Conservation (phyloP, 805 yeast species). For the Brettanomyces anomalus region DNA sequence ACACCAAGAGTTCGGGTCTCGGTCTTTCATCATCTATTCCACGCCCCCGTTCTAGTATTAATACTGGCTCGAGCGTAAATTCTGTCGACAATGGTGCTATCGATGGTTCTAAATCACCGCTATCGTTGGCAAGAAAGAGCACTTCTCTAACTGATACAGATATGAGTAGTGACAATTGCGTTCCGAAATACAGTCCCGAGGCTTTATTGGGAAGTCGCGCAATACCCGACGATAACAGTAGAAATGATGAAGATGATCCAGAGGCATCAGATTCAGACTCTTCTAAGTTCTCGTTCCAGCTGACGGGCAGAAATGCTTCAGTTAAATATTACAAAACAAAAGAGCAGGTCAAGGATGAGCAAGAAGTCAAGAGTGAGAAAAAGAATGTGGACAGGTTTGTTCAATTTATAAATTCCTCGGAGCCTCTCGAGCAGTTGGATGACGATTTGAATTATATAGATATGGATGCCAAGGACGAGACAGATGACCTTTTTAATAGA, state of each 20-base stretch:
- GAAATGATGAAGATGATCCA: constrained; percentile 3
- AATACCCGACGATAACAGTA: not conserved
- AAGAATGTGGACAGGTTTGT: constrained; percentile 12
- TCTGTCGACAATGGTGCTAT: too few relatives aligned
- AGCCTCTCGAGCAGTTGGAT: constrained; percentile 18
- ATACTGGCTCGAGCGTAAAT: too few relatives aligned
- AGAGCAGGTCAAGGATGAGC: constrained; percentile 23
- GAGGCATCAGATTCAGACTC: constrained; percentile 11
- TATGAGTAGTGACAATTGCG: not conserved
- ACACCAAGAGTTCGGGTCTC: too few relatives aligned
- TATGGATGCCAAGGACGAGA: constrained; percentile 27
- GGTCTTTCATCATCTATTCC: too few relatives aligned
- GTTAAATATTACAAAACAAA: constrained; percentile 28
- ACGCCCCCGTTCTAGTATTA: too few relatives aligned
- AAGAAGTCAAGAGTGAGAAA: constrained; percentile 9
- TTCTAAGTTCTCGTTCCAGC: constrained; percentile 28
- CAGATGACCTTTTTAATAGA: constrained; percentile 30
- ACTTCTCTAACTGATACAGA: not conserved
- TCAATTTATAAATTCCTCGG: constrained; percentile 18
- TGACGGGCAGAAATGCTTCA: constrained; percentile 27
- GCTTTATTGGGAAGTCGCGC: not conserved
- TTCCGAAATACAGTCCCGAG: not conserved
- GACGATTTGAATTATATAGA: constrained; percentile 27
- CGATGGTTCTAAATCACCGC: not conserved
- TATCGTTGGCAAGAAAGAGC: too few relatives aligned